Evolutionary conservation across 345 rosid species (phyloP), one percentile per base, ranked within the genome.

Genomic region (Euclidium syriacum): DNA sequence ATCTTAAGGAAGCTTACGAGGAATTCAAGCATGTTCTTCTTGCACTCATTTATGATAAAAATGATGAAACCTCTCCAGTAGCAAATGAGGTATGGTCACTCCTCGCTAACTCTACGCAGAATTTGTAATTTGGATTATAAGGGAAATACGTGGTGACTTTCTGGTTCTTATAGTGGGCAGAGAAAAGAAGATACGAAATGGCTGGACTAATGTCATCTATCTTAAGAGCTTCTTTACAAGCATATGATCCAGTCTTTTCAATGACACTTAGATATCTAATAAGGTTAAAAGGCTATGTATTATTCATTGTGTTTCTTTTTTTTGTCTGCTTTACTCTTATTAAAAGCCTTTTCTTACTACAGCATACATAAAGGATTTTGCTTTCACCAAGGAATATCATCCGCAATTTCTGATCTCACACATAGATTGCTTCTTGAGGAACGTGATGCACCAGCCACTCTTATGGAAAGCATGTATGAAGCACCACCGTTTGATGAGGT

Each of bases 401-500:
- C 97, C 11, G 83, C 98, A 39, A 79, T 92, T 79, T 87, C 95
- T 60, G 87, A 85, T 73, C 96, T 92, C 67, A 89, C 86, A 6
- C 83, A 85, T 67, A 84, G 87, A 71, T 77, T 92, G 81, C 88
- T 92, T 44, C 82, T 85, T 43, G 91, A 87, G 83, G 94, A 87
- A 72, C 84, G 83, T 66, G 97, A 92, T 39, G 68, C 88, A 22
- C 95, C 97, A n/a, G 88, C 85, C 48, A 78, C 76, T 6, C 90
- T 87, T 23, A 79, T 71, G 17, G 97, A 89, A 74, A 80, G 81
- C 72, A 67, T 82, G 41, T 87, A 63, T 58, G 90, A 87, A 70
- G 86, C 79, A 64, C 97, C 88, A 52, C 95, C 97, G 14, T 94
- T 94, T 81, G 95, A 87, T 67, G 99, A 89, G 97, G 97, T 89